These are phyloP conservation scores for Fulvia fulva DNA, from an alignment of 2,329 filamentous ascomycete genomes.

Conservation along the genomic window DNA sequence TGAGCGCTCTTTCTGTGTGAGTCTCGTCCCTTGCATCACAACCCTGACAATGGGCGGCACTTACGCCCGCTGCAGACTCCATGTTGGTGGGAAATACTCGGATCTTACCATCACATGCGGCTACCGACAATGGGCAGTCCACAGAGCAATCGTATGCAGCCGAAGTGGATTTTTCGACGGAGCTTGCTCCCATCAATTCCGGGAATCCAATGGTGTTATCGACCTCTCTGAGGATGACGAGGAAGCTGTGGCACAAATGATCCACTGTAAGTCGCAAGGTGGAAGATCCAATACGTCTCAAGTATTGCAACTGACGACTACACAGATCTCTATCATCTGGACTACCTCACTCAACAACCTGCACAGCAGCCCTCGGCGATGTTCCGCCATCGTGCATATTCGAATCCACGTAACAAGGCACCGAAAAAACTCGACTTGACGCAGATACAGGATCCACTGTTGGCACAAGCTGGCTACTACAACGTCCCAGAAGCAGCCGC, in stretches of 20 bases:
- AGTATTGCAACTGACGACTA: neutral
- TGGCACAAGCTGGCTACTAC: conserved; percentile 33
- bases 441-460: conserved; percentile 34
- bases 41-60: conserved; percentile 18
- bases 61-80: conserved; percentile 29
- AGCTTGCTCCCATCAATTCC: conserved; percentile 35
- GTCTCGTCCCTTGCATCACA: conserved; percentile 20
- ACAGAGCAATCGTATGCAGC: conserved; percentile 47
- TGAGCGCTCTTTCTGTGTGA: conserved; percentile 47
- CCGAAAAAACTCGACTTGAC: conserved; percentile 34
- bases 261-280: conserved; percentile 33
- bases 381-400: conserved; percentile 32
- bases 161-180: conserved; percentile 45
- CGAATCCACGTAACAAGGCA: conserved; percentile 24
- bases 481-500: conserved; percentile 17
- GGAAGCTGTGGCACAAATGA: conserved; percentile 39
- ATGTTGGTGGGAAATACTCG: conserved; percentile 41
- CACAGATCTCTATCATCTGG: conserved; percentile 37
- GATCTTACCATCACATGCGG: conserved; percentile 48
- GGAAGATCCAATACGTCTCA: neutral
- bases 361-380: conserved; percentile 26
- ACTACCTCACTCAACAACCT: conserved; percentile 31
- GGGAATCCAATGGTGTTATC: conserved; percentile 33
- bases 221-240: conserved; percentile 38
- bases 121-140: conserved; percentile 44